Base-by-base conservation (phyloP, 2,329 filamentous ascomycete species). In the Fusarium mangiferae region DNA sequence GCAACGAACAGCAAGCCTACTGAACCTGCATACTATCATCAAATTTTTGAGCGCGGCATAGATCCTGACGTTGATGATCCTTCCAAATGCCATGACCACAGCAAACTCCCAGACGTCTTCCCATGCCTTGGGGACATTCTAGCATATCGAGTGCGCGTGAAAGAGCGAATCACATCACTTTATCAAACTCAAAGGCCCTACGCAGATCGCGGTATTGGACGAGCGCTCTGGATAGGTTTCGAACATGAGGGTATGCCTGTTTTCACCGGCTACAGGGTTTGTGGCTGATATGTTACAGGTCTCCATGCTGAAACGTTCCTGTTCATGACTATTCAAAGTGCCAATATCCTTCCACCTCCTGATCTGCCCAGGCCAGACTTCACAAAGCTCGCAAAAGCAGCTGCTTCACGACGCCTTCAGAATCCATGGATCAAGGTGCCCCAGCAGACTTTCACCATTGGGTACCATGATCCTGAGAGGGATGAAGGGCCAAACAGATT, bases 221-320 rank as follows among this genome's bases (percentile, higher is more conserved):
- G 59, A 2, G 70, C 73, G 7, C 59, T 75, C 13, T 75, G 73
- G 73, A 68, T 75, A 22, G 70, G 62, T 0, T 75, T 75, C 7
- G 70, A 75, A 7, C 66, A 75, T n/a, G 73, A 75, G 7, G 66
- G 66, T 65, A 48, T 5, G 4, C 20, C 1, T 28, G 8, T 0
- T 22, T 4, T 10, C 8, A 4, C 24, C 8, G 3, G 24, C 5
- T 9, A 17, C 2, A 6, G 18, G 18, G 1, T 13, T 22, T 12
- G 20, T 22, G 7, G 18, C 26, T 48, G 18, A 48, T 5, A 48
- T 22, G 0, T 28, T 39, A 2, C 28, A 75, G 73, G 35, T 3
- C 69, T 75, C 7, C 69, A 75, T 35, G 30, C 36, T 3, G 73
- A 75, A 5, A 75, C 69, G 0, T 75, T 75, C 35, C 48, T 73